Base-by-base conservation (phyloP, 2,329 filamentous ascomycete species). In the Fusarium aywerte region DNA sequence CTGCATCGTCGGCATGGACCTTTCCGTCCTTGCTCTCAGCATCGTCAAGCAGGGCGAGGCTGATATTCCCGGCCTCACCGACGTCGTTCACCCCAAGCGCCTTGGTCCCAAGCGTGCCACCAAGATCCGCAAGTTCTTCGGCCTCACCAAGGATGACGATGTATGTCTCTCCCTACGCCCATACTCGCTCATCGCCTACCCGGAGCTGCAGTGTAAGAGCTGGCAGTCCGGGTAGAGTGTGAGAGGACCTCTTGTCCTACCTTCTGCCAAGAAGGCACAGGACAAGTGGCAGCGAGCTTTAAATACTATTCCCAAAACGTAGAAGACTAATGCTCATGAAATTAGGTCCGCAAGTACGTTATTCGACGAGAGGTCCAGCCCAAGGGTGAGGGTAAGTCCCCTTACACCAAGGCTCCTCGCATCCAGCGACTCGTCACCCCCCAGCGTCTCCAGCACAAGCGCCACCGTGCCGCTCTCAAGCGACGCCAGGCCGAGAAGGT, bases 81-180 rank as follows among this genome's bases (percentile, higher is more conserved):
- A 99, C 84, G 89, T 91, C 82, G 93, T 98, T 80, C 92, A 97
- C 89, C 96, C 96, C 84, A 99, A 99, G 92, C 92, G 96, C 79
- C 92, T 99, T 80, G 96, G 96, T 78, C 96, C 96, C 87, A 99
- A 99, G 94, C 92, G 96, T 80, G 96, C 96, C 81, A 97, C 93
- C 87, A 99, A 98, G 93, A 98, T 99, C 87, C 93, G 95, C 85
- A 91, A 90, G 83, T 99, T 99, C 92, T 99, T 98, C 88, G 90
- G 93, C 87, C 92, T 99, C 89, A 95, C 91, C 92, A 98, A 98
- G 94, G 94, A 98, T 91, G 96, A 99, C 89, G 96, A 99, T 92
- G 95, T 98, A 92, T 89, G 92, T 93, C 78, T 77, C 82, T 79
- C 78, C 80, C 80, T 83, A 79, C 80, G 83, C 83, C 75, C 79